Percentiles rank a stretch among this genome's conserved stretches.
Evolutionary conservation across 1,139 yeast genomes (phyloP).

Genomic region (Diutina mesorugosa): DNA sequence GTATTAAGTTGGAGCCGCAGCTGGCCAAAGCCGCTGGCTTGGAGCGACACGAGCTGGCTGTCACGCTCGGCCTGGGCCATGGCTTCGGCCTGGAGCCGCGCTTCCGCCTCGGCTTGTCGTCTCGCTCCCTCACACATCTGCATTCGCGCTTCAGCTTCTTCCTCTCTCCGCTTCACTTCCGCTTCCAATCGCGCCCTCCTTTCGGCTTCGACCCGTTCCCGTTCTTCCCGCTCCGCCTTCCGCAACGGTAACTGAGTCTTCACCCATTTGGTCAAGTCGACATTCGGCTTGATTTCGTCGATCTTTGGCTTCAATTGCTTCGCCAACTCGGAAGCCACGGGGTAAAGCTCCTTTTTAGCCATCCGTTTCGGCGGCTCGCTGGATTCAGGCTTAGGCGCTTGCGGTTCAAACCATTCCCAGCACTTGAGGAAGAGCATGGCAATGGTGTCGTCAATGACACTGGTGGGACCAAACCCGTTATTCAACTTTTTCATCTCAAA

Average conservation of each 20-base stretch:
- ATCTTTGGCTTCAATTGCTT: conserved; percentile 4
- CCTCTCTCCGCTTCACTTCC: background rate
- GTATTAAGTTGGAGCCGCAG: background rate
- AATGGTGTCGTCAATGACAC: conserved; percentile 62
- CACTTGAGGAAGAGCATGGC: conserved; percentile 48
- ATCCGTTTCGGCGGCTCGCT: conserved; percentile 18
- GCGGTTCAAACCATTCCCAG: conserved; percentile 13
- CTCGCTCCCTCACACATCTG: background rate
- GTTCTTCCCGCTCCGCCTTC: background rate
- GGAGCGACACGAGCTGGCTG: background rate
- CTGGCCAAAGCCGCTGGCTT: background rate
- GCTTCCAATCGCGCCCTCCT: background rate
- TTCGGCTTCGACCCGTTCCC: background rate
- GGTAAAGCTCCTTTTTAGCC: conserved; percentile 33
- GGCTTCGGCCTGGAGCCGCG: too few relatives aligned
- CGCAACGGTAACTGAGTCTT: background rate
- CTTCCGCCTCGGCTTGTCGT: background rate
- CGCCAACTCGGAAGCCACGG: conserved; percentile 24
- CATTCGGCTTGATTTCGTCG: background rate
- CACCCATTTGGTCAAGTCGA: background rate
- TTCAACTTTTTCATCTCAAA: conserved; percentile 60
- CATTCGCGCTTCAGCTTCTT: background rate
- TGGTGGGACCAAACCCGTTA: conserved; percentile 75
- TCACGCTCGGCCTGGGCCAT: background rate
- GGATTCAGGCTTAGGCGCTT: conserved; percentile 8